These are phyloP conservation scores for Aspergillus egyptiacus DNA, from an alignment of 495 filamentous ascomycete species.

Conservation along the genomic window DNA sequence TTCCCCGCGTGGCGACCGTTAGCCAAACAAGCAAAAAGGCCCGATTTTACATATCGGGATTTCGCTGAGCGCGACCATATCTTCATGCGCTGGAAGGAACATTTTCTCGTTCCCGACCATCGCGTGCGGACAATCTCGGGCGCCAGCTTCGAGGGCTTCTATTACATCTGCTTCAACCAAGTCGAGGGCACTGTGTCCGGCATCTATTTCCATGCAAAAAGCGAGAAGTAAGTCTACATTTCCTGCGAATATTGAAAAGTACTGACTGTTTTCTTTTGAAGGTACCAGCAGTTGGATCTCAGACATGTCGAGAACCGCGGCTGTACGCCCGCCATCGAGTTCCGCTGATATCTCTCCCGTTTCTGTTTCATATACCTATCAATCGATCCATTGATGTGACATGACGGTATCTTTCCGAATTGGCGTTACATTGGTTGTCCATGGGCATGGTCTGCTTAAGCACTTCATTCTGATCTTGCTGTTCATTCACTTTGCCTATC, in stretches of 20 bases:
- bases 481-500: constrained; percentile 1
- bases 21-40: constrained; percentile 66
- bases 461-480: not conserved
- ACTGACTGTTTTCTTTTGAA: constrained; percentile 25
- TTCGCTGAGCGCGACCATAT: constrained; percentile 77
- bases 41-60: constrained; percentile 65
- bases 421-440: constrained; percentile 18
- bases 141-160: constrained; percentile 97
- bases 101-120: constrained; percentile 96
- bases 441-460: constrained; percentile 1
- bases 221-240: constrained; percentile 69
- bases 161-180: constrained; percentile 99
- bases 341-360: constrained; percentile 55
- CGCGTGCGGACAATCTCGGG: constrained; percentile 82
- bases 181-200: constrained; percentile 75
- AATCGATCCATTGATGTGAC: constrained; percentile 10
- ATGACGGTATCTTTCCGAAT: constrained; percentile 15
- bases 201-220: constrained; percentile 97
- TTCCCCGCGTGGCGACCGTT: constrained; percentile 82
- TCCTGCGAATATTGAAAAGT: not conserved
- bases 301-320: constrained; percentile 79
- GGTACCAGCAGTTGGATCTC: constrained; percentile 89
- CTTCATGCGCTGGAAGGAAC: constrained; percentile 99
- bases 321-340: constrained; percentile 85
- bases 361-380: not conserved